Base-by-base conservation (phyloP, 2,329 filamentous ascomycete genomes). In the Paracamarosporium sp. region DNA sequence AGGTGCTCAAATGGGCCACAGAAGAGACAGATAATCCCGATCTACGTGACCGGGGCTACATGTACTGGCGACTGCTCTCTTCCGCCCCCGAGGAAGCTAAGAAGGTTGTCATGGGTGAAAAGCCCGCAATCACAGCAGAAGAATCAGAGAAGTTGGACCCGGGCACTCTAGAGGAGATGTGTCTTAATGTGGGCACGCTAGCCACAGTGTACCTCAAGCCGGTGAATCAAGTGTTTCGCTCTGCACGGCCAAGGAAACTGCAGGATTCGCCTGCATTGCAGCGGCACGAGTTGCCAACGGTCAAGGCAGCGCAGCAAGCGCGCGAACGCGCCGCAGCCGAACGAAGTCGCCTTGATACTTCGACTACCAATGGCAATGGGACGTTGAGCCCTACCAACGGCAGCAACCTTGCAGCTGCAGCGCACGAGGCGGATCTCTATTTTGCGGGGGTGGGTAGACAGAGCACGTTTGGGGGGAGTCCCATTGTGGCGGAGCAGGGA, bases 1-100 rank as follows among this genome's bases (percentile, higher is more conserved):
- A 93, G 70, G 94, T 98, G 2, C 82, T 99, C 50, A 98, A 98
- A 78, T 98, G 95, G 94, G 96, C 95, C 4, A 99, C 95, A 0
- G 95, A 98, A 76, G 95, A 98, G 76, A 98, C 94, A n/a, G 95
- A 99, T 73, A 97, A 99, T 76, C 95, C 95, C 0, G 95, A 99
- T 77, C 86, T 99, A 27, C 89, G 95, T 62, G 95, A 99, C 76
- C 85, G 95, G 68, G 95, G 95, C 0, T 99, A 97, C 81, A 98
- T 99, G 93, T 99, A 99, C 82, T 99, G 95, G 95, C 91, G 95
- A 4, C 85, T 99, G 13, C 84, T 99, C 1, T 97, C 93, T 1
- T 96, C 93, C 0, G 93, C 97, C 74, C 94, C 96, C 66, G 88
- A 89, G 48, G 87, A 90, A 0, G 95, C 95, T 1, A 95, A 91